phyloP scores from a whole-genome alignment of 306 rosid genomes.

The Luffa acutangula region DNA sequence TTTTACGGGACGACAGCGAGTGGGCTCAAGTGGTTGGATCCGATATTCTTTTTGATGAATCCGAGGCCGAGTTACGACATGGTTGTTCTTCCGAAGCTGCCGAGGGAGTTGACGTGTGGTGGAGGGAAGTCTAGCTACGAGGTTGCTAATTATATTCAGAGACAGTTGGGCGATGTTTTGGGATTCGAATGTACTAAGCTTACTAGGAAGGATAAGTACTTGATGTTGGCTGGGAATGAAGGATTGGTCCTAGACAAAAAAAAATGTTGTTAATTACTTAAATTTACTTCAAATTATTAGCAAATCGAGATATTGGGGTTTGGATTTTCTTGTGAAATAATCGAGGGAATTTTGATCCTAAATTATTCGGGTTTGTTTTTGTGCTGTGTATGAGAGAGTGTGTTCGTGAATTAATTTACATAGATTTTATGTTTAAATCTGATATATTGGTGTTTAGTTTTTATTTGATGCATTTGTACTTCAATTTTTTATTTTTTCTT shows the following conservation, averaged over 20 bases:
- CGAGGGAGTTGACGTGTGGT: constrained; percentile 43
- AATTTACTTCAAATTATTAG: too few relatives aligned
- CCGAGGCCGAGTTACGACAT: constrained; percentile 56
- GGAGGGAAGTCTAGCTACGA: constrained; percentile 61
- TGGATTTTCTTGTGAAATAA: too few relatives aligned
- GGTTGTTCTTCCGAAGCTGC: constrained; percentile 54
- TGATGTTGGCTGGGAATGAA: constrained; percentile 94
- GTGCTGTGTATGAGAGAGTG: neutral
- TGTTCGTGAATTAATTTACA: too few relatives aligned
- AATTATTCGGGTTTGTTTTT: neutral
- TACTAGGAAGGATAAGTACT: constrained; percentile 77
- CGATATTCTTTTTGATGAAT: constrained; percentile 78
- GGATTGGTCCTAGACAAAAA: constrained; percentile 40
- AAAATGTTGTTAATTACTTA: too few relatives aligned
- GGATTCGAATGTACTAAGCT: constrained; percentile 77
- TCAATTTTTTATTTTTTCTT: too few relatives aligned
- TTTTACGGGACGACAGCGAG: constrained; percentile 96
- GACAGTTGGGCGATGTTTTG: constrained; percentile 49
- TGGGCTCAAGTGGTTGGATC: constrained; percentile 79
- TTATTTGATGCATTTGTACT: too few relatives aligned
- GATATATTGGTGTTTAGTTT: too few relatives aligned
- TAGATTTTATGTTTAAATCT: too few relatives aligned
- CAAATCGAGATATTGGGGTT: neutral
- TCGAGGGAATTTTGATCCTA: too few relatives aligned
- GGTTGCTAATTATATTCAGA: constrained; percentile 78